Evolutionary conservation across 768 basidiomycete genomes (phyloP).

Genomic region (Mycena filopes): DNA sequence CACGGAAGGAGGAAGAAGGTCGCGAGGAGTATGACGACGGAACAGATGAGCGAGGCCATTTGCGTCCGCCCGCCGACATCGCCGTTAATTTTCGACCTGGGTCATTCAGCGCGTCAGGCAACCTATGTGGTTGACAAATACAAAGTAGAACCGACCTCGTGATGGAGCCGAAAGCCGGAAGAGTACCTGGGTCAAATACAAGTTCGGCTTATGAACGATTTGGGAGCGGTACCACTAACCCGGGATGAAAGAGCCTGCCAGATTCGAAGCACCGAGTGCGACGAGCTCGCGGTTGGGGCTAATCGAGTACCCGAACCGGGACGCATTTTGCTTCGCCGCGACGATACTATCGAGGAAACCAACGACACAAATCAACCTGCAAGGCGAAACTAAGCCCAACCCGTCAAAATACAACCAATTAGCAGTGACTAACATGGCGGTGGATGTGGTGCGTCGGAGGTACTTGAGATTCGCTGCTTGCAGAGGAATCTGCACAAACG

Average conservation of each 20-base stretch:
- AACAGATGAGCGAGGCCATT: constrained; percentile 86
- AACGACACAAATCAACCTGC: constrained; percentile 79
- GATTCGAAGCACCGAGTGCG: constrained; percentile 88
- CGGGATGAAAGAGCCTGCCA: constrained; percentile 82
- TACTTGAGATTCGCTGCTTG: constrained; percentile 66
- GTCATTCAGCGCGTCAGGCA: constrained; percentile 14
- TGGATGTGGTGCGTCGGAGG: constrained; percentile 84
- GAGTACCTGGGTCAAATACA: no score
- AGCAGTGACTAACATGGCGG: constrained; percentile 56
- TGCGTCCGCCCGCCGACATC: constrained; percentile 91
- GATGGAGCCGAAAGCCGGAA: constrained; percentile 94
- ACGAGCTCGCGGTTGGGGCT: constrained; percentile 96
- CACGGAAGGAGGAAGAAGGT: constrained; percentile 92
- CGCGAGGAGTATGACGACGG: constrained; percentile 77
- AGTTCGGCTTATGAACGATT: no score
- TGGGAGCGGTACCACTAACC: no score
- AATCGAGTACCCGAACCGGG: constrained; percentile 87
- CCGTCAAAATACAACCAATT: constrained; percentile 55
- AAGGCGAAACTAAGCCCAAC: not conserved
- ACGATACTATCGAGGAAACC: constrained; percentile 97
- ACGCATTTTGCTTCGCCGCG: constrained; percentile 92
- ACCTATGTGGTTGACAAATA: not conserved
- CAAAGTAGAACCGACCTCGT: constrained; percentile 68
- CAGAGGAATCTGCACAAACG: constrained; percentile 82
- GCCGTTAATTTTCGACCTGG: constrained; percentile 86